Evolutionary conservation across 2,329 filamentous ascomycete species (phyloP).

Genomic region (Samsoniella hepiali): DNA sequence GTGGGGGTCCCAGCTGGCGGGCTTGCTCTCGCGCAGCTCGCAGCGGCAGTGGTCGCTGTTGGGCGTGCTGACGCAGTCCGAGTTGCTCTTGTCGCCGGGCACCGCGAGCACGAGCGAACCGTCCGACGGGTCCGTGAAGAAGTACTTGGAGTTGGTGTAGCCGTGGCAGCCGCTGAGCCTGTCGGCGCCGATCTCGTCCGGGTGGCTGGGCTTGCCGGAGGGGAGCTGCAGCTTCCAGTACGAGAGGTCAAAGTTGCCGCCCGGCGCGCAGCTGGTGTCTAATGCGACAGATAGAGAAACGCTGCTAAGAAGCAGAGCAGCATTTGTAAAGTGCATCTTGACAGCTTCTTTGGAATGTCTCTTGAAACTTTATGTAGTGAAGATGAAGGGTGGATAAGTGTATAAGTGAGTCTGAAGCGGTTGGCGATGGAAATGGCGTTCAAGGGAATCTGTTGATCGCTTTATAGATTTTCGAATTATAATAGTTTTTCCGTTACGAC

Average conservation of each 20-base stretch:
- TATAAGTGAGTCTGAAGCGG: neutral
- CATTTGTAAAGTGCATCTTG: constrained; percentile 6
- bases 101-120: constrained; percentile 40
- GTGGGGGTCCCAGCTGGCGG: constrained; percentile 33
- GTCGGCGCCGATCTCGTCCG: constrained; percentile 26
- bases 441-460: neutral
- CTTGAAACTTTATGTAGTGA: neutral
- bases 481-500: neutral
- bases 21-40: constrained; percentile 38
- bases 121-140: constrained; percentile 33
- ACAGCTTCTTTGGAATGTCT: neutral
- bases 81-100: constrained; percentile 31
- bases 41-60: constrained; percentile 42
- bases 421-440: neutral
- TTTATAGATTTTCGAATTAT: neutral
- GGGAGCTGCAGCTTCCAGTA: constrained; percentile 39
- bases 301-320: constrained; percentile 4
- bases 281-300: neutral
- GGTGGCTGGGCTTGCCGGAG: constrained; percentile 26
- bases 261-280: constrained; percentile 21
- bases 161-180: constrained; percentile 36
- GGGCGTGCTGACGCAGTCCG: constrained; percentile 37
- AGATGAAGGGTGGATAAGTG: neutral
- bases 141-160: constrained; percentile 32
- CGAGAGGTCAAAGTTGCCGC: constrained; percentile 34